Percentiles rank a stretch among this genome's conserved stretches.
Conservation (phyloP, 768 basidiomycete genomes). For the Rhodosporidiobolus odoratus region DNA sequence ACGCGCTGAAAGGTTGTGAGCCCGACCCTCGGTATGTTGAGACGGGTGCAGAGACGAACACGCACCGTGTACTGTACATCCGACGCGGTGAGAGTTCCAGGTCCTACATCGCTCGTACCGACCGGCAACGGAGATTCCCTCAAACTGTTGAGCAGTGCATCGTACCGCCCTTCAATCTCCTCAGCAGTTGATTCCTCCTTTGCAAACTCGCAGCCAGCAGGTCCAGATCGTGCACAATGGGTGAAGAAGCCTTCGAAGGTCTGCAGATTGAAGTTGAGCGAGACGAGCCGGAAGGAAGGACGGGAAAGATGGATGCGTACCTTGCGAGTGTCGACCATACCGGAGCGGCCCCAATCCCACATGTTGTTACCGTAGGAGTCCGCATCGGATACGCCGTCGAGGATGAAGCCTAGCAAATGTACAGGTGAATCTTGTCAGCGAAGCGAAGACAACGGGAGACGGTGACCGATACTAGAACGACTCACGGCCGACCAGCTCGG, state of each 20-base stretch:
- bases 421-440: not conserved
- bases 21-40: not conserved
- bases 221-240: slow-evolving; percentile 27
- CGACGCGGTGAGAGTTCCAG: slow-evolving; percentile 16
- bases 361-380: slow-evolving; percentile 18
- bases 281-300: too few species aligned
- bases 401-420: not conserved
- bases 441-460: not conserved
- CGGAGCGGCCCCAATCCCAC: slow-evolving; percentile 23
- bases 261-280: not conserved
- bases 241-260: slow-evolving; percentile 35
- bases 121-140: slow-evolving; percentile 20
- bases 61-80: slow-evolving; percentile 30
- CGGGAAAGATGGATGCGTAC: not conserved
- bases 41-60: too few species aligned
- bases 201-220: slow-evolving; percentile 25
- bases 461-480: not conserved
- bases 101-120: slow-evolving; percentile 12
- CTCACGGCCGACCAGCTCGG: slow-evolving; percentile 33
- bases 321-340: slow-evolving; percentile 26
- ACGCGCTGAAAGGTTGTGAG: not conserved
- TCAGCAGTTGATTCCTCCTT: slow-evolving; percentile 10
- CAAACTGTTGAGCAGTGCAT: slow-evolving; percentile 9
- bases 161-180: not conserved
- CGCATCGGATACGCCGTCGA: slow-evolving; percentile 34